Evolutionary conservation across 768 basidiomycete species (phyloP), one percentile per base, ranked within the genome.

Genomic region (Tephrocybe sp.): DNA sequence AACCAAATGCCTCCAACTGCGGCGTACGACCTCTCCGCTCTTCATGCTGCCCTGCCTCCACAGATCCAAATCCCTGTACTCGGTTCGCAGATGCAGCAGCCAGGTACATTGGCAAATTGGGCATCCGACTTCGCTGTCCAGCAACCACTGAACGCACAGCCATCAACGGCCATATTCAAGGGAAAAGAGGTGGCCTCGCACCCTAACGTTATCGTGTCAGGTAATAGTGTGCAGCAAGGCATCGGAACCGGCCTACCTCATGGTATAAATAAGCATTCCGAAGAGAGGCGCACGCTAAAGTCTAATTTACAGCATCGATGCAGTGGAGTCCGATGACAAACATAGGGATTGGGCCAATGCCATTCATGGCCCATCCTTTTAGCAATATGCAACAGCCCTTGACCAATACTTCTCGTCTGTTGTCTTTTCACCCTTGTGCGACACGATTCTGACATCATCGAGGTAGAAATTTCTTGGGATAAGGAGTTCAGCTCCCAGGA

Each of bases 401-500:
- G 16, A 39, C 25, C n/a, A 26, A 49, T 12, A 32, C 45, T 13
- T 31, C 49, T n/a, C 51, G 54, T 52, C 12, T 16, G 57, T 53
- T 8, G 26, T 34, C 19, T 22, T 13, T 43, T 30, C 15, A 12
- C 26, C 47, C 2, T 13, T 26, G n/a, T 34, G 18, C 12, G 19
- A 32, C 18, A 6, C n/a, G n/a, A n/a, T n/a, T n/a, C 40, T 60
- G 18, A 53, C 31, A 21, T 24, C 42, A 8, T 42, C 8, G 1
- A 35, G 31, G 25, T 50, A 80, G 77, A 68, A 47, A 70, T 71
- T 38, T 67, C 72, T 6, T 88, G 86, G 87, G 84, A 88, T 51
- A 75, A 74, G 47, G 86, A 80, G 55, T 88, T 87, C 56, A 75
- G 68, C 36, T 76, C 79, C 3, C 83, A 80, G 55, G 84, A 84